Conservation (phyloP, 2,329 filamentous ascomycete genomes). For the Neophaeococcomyces aloes region DNA sequence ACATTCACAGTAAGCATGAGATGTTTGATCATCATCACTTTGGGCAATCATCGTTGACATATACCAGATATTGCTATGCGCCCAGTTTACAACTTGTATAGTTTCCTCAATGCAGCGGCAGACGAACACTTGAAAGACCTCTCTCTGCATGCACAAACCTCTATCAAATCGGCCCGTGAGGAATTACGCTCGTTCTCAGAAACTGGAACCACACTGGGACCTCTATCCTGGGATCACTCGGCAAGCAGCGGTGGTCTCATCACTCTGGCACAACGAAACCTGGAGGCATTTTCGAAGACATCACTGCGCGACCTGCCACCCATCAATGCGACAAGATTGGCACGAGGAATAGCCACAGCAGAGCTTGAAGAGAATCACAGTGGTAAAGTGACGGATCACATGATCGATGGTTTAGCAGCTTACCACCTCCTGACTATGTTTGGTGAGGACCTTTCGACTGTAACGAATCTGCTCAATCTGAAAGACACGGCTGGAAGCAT, state of each 20-base stretch:
- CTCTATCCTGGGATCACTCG: too few species aligned
- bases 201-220: background rate
- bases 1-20: constrained; percentile 1
- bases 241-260: too few species aligned
- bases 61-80: background rate
- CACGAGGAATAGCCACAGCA: background rate
- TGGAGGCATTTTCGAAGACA: too few species aligned
- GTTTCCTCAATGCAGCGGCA: background rate
- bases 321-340: too few species aligned
- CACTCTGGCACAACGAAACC: too few species aligned
- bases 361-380: too few species aligned
- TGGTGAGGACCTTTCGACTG: background rate
- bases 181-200: background rate
- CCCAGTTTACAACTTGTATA: constrained; percentile 2
- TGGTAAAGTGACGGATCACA: background rate
- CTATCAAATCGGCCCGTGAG: background rate
- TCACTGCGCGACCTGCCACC: too few species aligned
- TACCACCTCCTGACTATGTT: constrained; percentile 2
- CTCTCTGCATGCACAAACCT: background rate
- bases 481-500: background rate
- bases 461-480: background rate
- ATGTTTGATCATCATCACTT: background rate
- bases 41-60: background rate
- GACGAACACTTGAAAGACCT: background rate
- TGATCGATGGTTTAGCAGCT: background rate